Conservation (phyloP, 768 basidiomycete genomes). For the Amanita rubescens region DNA sequence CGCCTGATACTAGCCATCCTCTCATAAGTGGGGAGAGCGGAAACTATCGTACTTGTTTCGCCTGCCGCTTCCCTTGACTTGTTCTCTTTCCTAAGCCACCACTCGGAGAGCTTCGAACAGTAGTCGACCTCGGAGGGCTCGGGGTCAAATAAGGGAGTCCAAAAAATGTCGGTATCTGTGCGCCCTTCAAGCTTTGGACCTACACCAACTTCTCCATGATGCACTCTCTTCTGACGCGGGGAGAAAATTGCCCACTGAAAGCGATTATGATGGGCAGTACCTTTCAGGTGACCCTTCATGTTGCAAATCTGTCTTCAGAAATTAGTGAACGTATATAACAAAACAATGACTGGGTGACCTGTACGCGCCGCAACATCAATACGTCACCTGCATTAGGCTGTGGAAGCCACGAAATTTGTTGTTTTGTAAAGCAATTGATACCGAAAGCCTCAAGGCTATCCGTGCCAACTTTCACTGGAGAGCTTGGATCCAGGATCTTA, state of each 20-base stretch:
- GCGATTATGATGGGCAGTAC: constrained; percentile 38
- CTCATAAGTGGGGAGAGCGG: constrained; percentile 8
- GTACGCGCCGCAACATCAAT: constrained; percentile 42
- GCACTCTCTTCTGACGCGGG: constrained; percentile 26
- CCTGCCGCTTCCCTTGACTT: constrained; percentile 8
- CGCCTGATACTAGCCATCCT: constrained; percentile 15
- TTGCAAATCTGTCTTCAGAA: not conserved
- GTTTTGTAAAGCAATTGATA: constrained; percentile 47
- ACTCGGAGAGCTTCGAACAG: constrained; percentile 37
- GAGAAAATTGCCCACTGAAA: constrained; percentile 53
- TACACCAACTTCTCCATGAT: constrained; percentile 28
- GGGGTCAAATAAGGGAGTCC: constrained; percentile 40
- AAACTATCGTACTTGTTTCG: not conserved
- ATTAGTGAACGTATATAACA: not conserved
- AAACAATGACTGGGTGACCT: constrained; percentile 26
- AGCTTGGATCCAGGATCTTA: constrained; percentile 46
- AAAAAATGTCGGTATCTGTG: constrained; percentile 32
- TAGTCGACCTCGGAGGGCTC: constrained; percentile 31
- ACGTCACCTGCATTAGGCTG: constrained; percentile 39
- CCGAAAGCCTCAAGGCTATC: constrained; percentile 18
- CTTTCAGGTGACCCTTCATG: constrained; percentile 20
- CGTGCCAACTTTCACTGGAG: constrained; percentile 21
- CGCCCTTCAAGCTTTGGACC: constrained; percentile 30
- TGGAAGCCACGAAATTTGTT: constrained; percentile 43
- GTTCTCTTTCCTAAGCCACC: constrained; percentile 38